Conservation (phyloP, 768 basidiomycete genomes). For the Leccinum barrowsii region DNA sequence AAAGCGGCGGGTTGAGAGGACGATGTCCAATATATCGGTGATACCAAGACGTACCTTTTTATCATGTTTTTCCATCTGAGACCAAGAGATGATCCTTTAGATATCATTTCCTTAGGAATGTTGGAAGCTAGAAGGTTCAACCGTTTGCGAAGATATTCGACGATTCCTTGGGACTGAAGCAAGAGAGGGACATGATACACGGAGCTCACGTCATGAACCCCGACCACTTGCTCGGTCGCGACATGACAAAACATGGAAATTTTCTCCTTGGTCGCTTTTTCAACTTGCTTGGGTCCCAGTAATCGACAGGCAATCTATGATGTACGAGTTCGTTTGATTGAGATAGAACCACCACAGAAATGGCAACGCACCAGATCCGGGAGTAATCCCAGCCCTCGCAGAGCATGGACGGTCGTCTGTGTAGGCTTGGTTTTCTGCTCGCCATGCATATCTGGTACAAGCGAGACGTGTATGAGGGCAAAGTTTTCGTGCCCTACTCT, state of each 20-base stretch:
- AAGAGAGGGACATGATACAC: constrained; percentile 97
- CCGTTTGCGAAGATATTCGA: constrained; percentile 77
- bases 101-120: constrained; percentile 52
- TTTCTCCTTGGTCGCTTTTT: constrained; percentile 84
- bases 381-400: constrained; percentile 87
- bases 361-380: constrained; percentile 75
- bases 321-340: neutral
- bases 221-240: constrained; percentile 81
- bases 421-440: constrained; percentile 99
- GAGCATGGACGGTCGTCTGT: constrained; percentile 91
- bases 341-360: neutral
- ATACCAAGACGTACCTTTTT: constrained; percentile 50
- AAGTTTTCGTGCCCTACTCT: constrained; percentile 96
- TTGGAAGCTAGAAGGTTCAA: constrained; percentile 64
- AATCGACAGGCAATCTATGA: constrained; percentile 89
- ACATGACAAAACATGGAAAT: constrained; percentile 99
- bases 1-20: constrained; percentile 2
- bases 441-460: constrained; percentile 98
- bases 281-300: constrained; percentile 75
- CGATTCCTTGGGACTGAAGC: constrained; percentile 87
- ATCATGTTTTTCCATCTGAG: constrained; percentile 83
- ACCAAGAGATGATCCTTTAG: constrained; percentile 63
- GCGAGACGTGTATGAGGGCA: constrained; percentile 92
- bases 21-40: neutral
- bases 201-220: constrained; percentile 93